phyloP scores from a whole-genome alignment of 306 rosid genomes.

The Quercus mongolica region DNA sequence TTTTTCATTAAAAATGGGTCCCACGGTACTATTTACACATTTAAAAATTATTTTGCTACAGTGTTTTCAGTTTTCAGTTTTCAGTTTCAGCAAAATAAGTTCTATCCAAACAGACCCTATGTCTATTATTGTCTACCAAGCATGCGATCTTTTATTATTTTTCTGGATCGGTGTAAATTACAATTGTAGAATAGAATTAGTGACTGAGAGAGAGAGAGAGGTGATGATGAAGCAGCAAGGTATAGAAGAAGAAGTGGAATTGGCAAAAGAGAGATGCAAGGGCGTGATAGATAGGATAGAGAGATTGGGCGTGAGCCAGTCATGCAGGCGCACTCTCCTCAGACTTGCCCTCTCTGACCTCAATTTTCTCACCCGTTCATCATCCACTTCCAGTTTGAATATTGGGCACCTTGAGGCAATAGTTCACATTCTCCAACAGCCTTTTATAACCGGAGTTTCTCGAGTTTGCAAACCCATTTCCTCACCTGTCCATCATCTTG shows the following conservation, averaged over 20 bases:
- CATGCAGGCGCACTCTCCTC: constrained; percentile 69
- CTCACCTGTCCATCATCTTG: constrained; percentile 48
- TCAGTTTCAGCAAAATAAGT: too few relatives aligned
- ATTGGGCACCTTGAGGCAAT: constrained; percentile 89
- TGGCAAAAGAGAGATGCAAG: constrained; percentile 76
- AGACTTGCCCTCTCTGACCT: constrained; percentile 69
- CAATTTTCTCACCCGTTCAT: constrained; percentile 56
- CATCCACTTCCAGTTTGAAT: constrained; percentile 54
- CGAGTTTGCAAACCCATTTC: constrained; percentile 86
- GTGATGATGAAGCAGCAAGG: constrained; percentile 11
- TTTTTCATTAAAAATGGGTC: too few relatives aligned
- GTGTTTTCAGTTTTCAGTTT: too few relatives aligned
- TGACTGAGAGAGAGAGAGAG: neutral
- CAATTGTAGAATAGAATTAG: neutral
- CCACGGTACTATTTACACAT: too few relatives aligned
- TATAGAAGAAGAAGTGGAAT: constrained; percentile 35
- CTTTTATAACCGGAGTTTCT: constrained; percentile 75
- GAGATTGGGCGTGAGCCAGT: constrained; percentile 47
- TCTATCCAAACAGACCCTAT: too few relatives aligned
- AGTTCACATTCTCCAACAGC: constrained; percentile 74
- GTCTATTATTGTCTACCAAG: too few relatives aligned
- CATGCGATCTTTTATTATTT: too few relatives aligned
- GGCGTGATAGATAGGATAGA: constrained; percentile 48
- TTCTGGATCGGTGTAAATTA: too few relatives aligned
- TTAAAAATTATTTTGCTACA: too few relatives aligned